phyloP scores from a whole-genome alignment of 2,329 filamentous ascomycete genomes.

The Exserohilum rostratum region DNA sequence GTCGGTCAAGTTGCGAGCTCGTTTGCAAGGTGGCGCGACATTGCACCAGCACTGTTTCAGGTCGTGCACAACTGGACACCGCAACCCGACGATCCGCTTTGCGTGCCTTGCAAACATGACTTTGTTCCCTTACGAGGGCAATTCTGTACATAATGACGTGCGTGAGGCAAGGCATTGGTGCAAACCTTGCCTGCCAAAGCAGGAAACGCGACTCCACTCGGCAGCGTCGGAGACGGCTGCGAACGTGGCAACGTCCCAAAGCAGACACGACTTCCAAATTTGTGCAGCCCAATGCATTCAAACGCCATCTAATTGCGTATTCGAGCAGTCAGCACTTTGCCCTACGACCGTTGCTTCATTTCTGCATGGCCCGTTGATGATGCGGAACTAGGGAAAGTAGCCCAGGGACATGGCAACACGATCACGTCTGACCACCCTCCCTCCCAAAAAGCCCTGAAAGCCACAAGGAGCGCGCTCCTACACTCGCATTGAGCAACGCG shows the following conservation, averaged over 20 bases:
- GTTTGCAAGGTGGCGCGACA: conserved; percentile 4
- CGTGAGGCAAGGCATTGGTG: conserved; percentile 7
- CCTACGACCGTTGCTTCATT: conserved; percentile 11
- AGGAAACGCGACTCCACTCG: conserved; percentile 9
- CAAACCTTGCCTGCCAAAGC: conserved; percentile 6
- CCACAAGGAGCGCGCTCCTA: conserved; percentile 4
- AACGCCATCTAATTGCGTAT: neutral
- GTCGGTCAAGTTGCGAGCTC: conserved; percentile 2
- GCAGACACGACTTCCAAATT: neutral
- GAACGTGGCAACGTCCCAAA: neutral
- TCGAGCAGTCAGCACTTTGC: conserved; percentile 4
- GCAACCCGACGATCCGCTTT: conserved; percentile 1
- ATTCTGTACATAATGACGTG: conserved; percentile 11
- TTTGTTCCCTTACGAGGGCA: conserved; percentile 1
- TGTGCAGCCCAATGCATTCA: neutral
- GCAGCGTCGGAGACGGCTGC: neutral
- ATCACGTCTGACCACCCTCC: conserved; percentile 4
- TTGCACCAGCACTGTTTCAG: conserved; percentile 16
- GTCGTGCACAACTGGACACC: conserved; percentile 5
- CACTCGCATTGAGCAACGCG: neutral
- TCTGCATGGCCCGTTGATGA: conserved; percentile 4
- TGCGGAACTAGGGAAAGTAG: neutral
- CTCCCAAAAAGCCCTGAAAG: neutral
- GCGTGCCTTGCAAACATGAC: neutral
- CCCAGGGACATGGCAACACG: conserved; percentile 3